A percentile compares a stretch with the other conserved stretches of the same genome.
Conservation (phyloP, 2,329 filamentous ascomycete genomes). For the Aspergillus brasiliensis region DNA sequence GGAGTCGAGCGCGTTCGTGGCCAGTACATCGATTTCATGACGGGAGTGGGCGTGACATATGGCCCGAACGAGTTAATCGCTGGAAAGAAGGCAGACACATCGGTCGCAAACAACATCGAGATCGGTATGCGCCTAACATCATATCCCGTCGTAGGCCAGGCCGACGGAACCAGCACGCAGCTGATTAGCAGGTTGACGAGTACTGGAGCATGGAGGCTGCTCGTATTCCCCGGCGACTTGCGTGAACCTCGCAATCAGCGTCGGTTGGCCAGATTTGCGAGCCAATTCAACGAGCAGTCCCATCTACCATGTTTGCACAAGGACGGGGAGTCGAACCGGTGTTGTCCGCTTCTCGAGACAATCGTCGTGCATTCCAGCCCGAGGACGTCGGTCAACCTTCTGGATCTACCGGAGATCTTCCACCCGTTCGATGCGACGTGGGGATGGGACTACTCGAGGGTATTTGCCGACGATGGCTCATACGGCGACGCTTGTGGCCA, state of each 20-base stretch:
- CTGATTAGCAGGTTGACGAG: conserved; percentile 13
- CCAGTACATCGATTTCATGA: conserved; percentile 8
- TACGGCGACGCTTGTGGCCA: not conserved
- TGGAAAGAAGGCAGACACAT: not conserved
- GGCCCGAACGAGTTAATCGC: conserved; percentile 2
- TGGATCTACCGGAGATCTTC: conserved; percentile 19
- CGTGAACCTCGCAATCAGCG: not conserved
- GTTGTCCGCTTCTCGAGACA: not conserved
- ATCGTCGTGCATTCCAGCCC: conserved; percentile 19
- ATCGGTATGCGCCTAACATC: conserved; percentile 21
- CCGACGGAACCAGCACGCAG: conserved; percentile 10
- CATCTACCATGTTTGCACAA: not conserved
- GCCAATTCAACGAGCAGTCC: conserved; percentile 5
- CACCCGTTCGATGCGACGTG: conserved; percentile 16
- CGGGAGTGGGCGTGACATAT: conserved; percentile 12
- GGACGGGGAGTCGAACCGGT: too few species aligned
- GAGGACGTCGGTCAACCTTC: conserved; percentile 2
- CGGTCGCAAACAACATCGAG: conserved; percentile 13
- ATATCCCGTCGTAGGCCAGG: conserved; percentile 12
- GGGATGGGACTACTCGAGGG: conserved; percentile 22
- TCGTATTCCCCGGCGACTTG: conserved; percentile 26
- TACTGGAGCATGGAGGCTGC: conserved; percentile 21
- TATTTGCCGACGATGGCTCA: conserved; percentile 17
- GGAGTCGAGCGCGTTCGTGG: conserved; percentile 2
- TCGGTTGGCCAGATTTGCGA: conserved; percentile 5